A percentile compares a stretch with the other conserved stretches of the same genome.
Evolutionary conservation across 345 rosid genomes (phyloP).

Genomic region (Eucalyptus regnans): DNA sequence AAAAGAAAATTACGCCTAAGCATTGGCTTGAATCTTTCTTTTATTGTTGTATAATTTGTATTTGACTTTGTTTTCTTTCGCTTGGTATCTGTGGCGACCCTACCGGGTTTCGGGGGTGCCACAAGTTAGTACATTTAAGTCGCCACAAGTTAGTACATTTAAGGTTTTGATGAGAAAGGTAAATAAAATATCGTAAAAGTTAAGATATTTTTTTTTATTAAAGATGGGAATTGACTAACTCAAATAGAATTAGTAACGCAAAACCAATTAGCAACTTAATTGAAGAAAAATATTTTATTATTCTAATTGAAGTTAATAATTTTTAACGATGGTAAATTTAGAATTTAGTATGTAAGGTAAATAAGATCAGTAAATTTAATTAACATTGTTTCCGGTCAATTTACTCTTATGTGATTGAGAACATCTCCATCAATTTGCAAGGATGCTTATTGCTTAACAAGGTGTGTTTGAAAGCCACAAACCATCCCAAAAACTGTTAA

Average conservation of each 20-base stretch:
- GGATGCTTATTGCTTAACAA: neutral
- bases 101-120: too few species aligned
- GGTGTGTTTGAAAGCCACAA: neutral
- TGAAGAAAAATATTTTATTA: neutral
- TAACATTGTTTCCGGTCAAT: neutral
- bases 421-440: neutral
- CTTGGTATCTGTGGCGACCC: too few species aligned
- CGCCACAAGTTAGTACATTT: neutral
- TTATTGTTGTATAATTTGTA: too few species aligned
- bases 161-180: neutral
- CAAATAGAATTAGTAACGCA: neutral
- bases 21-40: too few species aligned
- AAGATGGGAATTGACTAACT: neutral
- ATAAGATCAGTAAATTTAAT: neutral
- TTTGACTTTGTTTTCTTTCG: too few species aligned
- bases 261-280: neutral
- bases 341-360: neutral
- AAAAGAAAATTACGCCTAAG: too few species aligned
- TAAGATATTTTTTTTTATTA: neutral
- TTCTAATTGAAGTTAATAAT: neutral
- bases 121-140: too few species aligned
- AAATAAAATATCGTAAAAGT: neutral
- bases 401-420: neutral
- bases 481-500: neutral
- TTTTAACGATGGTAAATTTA: neutral